These are phyloP conservation scores for Chaetomium globosum DNA, from an alignment of 2,329 filamentous ascomycete species.

Conservation along the genomic window DNA sequence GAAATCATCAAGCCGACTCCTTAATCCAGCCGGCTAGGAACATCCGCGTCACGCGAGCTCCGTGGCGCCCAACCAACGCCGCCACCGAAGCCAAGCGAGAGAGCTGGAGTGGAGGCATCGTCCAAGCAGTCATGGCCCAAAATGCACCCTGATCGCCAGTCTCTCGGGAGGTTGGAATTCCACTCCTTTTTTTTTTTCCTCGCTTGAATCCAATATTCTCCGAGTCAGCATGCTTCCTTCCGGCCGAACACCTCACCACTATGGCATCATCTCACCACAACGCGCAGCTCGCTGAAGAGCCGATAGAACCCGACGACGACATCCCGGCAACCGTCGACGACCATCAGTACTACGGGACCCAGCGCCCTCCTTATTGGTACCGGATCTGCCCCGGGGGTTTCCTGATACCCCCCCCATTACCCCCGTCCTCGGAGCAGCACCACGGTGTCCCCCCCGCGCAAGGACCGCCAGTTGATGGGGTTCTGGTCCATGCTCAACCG, in stretches of 20 bases:
- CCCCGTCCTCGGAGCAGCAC: not conserved
- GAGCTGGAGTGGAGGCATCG: not conserved
- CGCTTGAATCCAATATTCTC: not conserved
- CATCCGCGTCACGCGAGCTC: constrained; percentile 4
- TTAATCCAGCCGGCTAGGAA: not conserved
- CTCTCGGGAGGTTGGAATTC: not conserved
- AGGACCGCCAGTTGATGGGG: not conserved
- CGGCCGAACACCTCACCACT: not conserved
- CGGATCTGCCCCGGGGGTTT: not conserved
- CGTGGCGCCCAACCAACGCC: not conserved
- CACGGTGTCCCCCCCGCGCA: not conserved
- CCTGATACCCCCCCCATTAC: not conserved
- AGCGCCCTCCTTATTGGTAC: constrained; percentile 6
- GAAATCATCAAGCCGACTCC: not conserved
- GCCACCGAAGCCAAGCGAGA: not conserved
- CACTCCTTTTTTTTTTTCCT: not conserved
- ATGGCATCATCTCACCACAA: constrained; percentile 5
- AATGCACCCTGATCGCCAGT: constrained; percentile 2
- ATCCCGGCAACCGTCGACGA: not conserved
- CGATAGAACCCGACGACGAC: constrained; percentile 14
- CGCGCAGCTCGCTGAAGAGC: not conserved
- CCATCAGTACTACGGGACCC: not conserved
- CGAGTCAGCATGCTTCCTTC: not conserved
- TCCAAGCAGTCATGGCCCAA: not conserved
- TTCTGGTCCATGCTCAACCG: not conserved